Base-by-base conservation (phyloP, 768 basidiomycete species). In the Russula earlei region DNA sequence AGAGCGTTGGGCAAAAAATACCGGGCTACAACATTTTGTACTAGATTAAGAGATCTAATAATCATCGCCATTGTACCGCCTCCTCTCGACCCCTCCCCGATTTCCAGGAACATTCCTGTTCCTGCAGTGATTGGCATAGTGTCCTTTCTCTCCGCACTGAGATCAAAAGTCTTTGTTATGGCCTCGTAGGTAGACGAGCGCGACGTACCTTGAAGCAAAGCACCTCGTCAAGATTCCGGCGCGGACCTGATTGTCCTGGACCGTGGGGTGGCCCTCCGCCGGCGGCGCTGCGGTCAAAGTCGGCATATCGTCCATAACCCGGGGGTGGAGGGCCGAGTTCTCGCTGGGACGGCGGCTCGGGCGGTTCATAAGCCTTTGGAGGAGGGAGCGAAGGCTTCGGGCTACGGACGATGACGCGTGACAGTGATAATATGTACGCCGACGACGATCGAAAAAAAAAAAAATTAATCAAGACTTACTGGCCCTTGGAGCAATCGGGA, bases 61-160 rank as follows among this genome's bases (percentile, higher is more conserved):
- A 24, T 61, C 63, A 11, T 61, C 65, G 10, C 59, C 59, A 41
- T 69, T 72, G 34, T 52, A 61, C 33, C 61, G 62, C 41, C 56
- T 62, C 44, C 77, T 76, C 62, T 89, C 88, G 45, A 83, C 71
- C 8, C 92, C 92, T 54, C 92, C 92, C 47, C 92, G 78, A 67
- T 90, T 91, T 12, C 92, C 92, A 25, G 92, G 92, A 22, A 91
- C 85, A 67, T 92, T 93, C 54, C 87, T 75, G 68, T 93, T 93
- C 40, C 85, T 81, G 70, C 94, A 96, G 64, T 89, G 84, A 67
- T 96, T 95, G 19, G 94, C 94, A 66, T 95, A 95, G 67, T 98
- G 95, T 1, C 95, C 95, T 62, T 87, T 85, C 68, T 91, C 84
- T 36, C 90, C 90, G 65, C 93, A 96, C 85, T 91, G 59, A 5